These are phyloP conservation scores for Xylaria sp. DNA, from an alignment of 2,329 filamentous ascomycete genomes.

Conservation along the genomic window DNA sequence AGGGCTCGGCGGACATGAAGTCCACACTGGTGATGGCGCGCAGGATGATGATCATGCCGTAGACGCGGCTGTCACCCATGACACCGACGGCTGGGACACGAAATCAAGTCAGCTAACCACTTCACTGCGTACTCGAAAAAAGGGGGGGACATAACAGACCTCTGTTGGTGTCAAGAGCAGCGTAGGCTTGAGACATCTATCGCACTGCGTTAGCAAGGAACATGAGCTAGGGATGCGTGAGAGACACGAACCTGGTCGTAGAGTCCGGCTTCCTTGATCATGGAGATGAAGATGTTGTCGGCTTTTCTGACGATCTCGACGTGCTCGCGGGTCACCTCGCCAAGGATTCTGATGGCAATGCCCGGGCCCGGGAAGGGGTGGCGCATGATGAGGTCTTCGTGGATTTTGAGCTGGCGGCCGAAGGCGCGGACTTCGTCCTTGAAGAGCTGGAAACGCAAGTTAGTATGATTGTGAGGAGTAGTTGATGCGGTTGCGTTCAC, in stretches of 20 bases:
- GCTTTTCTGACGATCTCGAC: slow-evolving; percentile 75
- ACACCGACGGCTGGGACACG: slow-evolving; percentile 36
- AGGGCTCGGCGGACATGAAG: slow-evolving; percentile 72
- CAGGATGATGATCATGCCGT: slow-evolving; percentile 33
- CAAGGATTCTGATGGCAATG: slow-evolving; percentile 74
- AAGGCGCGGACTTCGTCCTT: slow-evolving; percentile 75
- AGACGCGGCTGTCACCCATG: slow-evolving; percentile 31
- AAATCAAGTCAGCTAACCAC: background rate
- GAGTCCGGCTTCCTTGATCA: slow-evolving; percentile 66
- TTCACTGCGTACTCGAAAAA: background rate
- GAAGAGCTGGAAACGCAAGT: slow-evolving; percentile 35
- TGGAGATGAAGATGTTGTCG: slow-evolving; percentile 65
- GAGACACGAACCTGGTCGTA: slow-evolving; percentile 51
- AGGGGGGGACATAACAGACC: slow-evolving; percentile 13
- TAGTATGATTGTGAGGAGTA: background rate
- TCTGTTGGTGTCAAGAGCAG: slow-evolving; percentile 40
- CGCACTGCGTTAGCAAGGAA: slow-evolving; percentile 3
- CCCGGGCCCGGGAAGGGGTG: slow-evolving; percentile 68
- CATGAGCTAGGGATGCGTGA: background rate
- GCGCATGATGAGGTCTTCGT: slow-evolving; percentile 69
- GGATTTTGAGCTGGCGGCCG: slow-evolving; percentile 64
- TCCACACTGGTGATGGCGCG: slow-evolving; percentile 47
- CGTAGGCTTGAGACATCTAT: slow-evolving; percentile 45
- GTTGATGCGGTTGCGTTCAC: slow-evolving; percentile 49
- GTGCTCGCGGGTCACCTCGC: slow-evolving; percentile 74